Base-by-base conservation (phyloP, 2,329 filamentous ascomycete species). In the Orbilia ellipsospora region DNA sequence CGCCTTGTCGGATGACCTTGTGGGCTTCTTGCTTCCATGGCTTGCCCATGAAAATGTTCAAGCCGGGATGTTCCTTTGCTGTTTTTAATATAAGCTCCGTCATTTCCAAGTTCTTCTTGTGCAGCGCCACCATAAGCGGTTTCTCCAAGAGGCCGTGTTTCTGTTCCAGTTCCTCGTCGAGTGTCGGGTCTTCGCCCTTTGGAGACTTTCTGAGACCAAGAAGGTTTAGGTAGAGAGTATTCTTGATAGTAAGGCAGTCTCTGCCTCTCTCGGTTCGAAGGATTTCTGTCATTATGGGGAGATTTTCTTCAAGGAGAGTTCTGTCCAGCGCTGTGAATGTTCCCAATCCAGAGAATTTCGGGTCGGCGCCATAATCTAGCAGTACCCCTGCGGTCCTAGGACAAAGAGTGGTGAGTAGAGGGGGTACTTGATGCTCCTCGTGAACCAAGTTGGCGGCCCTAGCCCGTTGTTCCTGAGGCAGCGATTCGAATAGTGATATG, bases 331-430 rank as follows among this genome's bases (percentile, higher is more conserved):
- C 23, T 40, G 54, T 36, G 15, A 56, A 28, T 8, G 12, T 20
- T 15, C 12, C 15, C 10, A 15, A n/a, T 10, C 31, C 31, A 20
- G 26, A 7, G 7, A 56, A 15, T 36, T 40, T 56, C 54, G 54
- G 54, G 31, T 56, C 54, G 15, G 54, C 54, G 13, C 54, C 54
- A 12, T 56, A 56, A 10, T 56, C 54, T 16, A 56, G 23, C 13
- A 56, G 54, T 18, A 36, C 15, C 23, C 31, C 20, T 15, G 18
- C 28, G 12, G 54, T 40, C 15, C 26, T 16, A 10, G 54, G 26
- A n/a, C 54, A 36, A 4, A 10, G n/a, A 4, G 48, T 52, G 16
- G 48, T 18, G 4, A 52, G 48, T 2, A 52, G 48, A n/a, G 48
- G 48, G 12, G 48, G 48, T 7, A 52, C 16, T 13, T 20, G 48